Base-by-base conservation (phyloP, 176 grass and related monocot species). In the Rhipidocladum racemiflorum region DNA sequence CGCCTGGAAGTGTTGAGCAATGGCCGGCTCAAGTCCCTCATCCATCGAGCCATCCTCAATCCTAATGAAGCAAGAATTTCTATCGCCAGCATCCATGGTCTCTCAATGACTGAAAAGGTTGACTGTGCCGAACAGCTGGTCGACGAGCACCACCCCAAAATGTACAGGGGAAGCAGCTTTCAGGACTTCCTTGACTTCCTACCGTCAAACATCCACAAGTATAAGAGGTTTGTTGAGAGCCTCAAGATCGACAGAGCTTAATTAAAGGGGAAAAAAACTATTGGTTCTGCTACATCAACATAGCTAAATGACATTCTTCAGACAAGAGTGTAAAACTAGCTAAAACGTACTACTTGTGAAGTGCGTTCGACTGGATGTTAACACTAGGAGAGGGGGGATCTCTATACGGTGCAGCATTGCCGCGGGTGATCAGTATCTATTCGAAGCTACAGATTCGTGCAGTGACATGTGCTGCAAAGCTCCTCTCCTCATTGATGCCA, bases 1-100 rank as follows among this genome's bases (percentile, higher is more conserved):
- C 65, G 89, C 55, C 68, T 94, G 27, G 92, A 97, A 65, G 95
- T 89, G 27, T 72, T 94, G 56, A 97, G 92, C 80, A 94, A 97
- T 40, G 92, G 95, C 15, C 81, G 27, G 14, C 86, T 94, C 69
- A 78, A 70, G 59, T 91, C 92, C 24, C 87, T 97, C 4, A 28
- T 94, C 45, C 92, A 97, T 75, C 81, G 86, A 66, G 84, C 90
- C 2, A 68, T 97, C 5, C 90, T 97, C 21, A 85, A 90, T 13
- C 39, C 64, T 4, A 51, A 83, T 2, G 72, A 84, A 61, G 56
- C 72, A 16, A 78, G 90, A 36, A 63, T 91, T 63, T 97, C 92
- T 13, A 86, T 97, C 49, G 90, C 86, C 46, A 97, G 92, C 77
- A 89, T 97, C 73, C 94, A 97, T 74, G 80, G 92, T 9, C 82